A percentile compares a stretch with the other conserved stretches of the same genome.
Evolutionary conservation across 352 stramenopile genomes (phyloP).

Genomic region (Hyaloperonospora arabidopsidis): DNA sequence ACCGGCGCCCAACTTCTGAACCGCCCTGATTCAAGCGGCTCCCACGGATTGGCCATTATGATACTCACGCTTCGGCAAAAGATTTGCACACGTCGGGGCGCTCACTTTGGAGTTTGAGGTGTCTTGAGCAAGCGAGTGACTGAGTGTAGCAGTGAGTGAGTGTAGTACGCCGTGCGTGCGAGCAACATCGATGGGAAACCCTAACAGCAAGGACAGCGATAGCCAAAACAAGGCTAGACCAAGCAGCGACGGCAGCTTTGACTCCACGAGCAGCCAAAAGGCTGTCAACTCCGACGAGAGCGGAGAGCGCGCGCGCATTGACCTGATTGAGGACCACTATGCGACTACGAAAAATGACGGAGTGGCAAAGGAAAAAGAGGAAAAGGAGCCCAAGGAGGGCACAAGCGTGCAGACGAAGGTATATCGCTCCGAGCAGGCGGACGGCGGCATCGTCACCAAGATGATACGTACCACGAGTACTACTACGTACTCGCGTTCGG

Average conservation of each 20-base stretch:
- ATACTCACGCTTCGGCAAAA: not conserved
- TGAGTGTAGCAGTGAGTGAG: conserved; percentile 1
- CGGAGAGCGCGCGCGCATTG: conserved; percentile 5
- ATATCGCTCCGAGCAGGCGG: conserved; percentile 4
- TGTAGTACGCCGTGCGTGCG: not conserved
- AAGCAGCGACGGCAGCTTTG: conserved; percentile 9
- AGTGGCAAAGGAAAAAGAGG: not conserved
- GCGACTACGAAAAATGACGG: not conserved
- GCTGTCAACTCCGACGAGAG: conserved; percentile 14
- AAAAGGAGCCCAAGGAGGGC: conserved; percentile 1
- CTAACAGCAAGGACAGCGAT: conserved; percentile 15
- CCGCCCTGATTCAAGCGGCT: not conserved
- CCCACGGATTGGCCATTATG: not conserved
- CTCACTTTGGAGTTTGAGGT: not conserved
- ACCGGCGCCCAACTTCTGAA: too few relatives aligned
- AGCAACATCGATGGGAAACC: conserved; percentile 13
- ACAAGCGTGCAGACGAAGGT: conserved; percentile 10
- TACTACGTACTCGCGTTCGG: conserved; percentile 3
- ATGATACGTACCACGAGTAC: conserved; percentile 7
- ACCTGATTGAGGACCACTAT: conserved; percentile 15
- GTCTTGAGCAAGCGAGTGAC: not conserved
- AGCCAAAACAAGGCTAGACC: conserved; percentile 6
- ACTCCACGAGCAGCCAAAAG: conserved; percentile 17
- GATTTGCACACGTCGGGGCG: not conserved
- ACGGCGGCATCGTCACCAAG: conserved; percentile 11